phyloP scores from a whole-genome alignment of 129 eudicot species.

The Helichrysum umbraculigerum region DNA sequence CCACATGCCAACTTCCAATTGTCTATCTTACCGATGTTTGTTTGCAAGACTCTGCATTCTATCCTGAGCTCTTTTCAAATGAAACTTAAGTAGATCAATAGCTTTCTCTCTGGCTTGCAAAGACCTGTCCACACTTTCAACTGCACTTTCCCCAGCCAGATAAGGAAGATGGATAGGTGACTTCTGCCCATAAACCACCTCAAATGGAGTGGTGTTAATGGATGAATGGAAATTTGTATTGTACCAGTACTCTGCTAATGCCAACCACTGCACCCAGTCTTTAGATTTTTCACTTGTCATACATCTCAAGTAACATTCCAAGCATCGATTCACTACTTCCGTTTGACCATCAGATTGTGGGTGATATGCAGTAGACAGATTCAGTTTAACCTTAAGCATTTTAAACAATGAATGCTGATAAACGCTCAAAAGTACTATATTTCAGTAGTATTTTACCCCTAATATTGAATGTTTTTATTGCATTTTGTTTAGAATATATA shows the following conservation, averaged over 20 bases:
- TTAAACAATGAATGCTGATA: background rate
- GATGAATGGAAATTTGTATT: background rate
- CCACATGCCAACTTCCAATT: background rate
- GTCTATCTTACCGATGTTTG: background rate
- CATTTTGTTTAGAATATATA: too few species aligned
- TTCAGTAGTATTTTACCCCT: too few species aligned
- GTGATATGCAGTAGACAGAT: background rate
- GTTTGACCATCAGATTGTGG: background rate
- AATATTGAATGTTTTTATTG: too few species aligned
- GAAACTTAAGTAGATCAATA: background rate
- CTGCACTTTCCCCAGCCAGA: background rate
- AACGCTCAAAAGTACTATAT: background rate
- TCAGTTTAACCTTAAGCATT: background rate
- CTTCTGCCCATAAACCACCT: background rate
- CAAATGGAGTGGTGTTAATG: background rate
- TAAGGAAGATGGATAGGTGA: background rate
- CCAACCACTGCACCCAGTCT: background rate
- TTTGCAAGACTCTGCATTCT: background rate
- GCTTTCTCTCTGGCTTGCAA: background rate
- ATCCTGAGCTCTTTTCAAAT: background rate
- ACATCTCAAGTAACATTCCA: background rate
- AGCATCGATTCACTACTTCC: background rate
- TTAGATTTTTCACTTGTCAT: background rate
- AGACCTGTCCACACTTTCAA: background rate
- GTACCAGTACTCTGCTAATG: background rate